phyloP scores from a whole-genome alignment of 345 rosid species.

The Anacardium occidentale region DNA sequence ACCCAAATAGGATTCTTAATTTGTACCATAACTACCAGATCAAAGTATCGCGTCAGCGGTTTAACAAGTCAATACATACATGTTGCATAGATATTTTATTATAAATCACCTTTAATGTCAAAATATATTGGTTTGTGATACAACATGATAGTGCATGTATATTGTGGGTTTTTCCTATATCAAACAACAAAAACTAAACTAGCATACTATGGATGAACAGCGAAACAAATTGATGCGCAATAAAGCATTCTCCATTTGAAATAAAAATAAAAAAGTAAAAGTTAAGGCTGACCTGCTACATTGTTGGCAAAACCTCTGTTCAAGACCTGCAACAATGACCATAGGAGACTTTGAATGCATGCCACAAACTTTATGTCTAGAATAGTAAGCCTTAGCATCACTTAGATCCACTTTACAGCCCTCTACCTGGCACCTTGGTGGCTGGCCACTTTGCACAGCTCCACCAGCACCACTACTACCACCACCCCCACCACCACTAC shows the following conservation, averaged over 20 bases:
- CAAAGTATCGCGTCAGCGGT: too few relatives aligned
- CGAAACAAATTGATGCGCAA: not conserved
- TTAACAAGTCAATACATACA: too few relatives aligned
- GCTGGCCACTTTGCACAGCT: conserved; percentile 46
- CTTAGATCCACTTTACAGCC: conserved; percentile 94
- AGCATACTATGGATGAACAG: too few relatives aligned
- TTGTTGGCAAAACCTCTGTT: conserved; percentile 98
- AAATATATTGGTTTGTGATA: too few relatives aligned
- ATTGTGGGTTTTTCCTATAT: too few relatives aligned
- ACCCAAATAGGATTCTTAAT: too few relatives aligned
- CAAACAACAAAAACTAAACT: too few relatives aligned
- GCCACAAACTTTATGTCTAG: conserved; percentile 88
- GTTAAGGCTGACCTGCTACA: conserved; percentile 73
- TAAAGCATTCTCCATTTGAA: not conserved
- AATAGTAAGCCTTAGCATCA: conserved; percentile 86
- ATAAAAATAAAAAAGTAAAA: not conserved
- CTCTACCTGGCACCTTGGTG: conserved; percentile 92
- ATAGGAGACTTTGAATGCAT: conserved; percentile 79
- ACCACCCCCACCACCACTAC: too few relatives aligned
- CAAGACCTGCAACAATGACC: conserved; percentile 74
- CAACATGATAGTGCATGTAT: too few relatives aligned
- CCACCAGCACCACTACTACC: conserved; percentile 37
- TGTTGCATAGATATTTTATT: too few relatives aligned
- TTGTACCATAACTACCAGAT: too few relatives aligned
- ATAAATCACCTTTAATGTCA: too few relatives aligned